phyloP scores from a whole-genome alignment of 768 basidiomycete genomes.

The Lactarius akahatsu region DNA sequence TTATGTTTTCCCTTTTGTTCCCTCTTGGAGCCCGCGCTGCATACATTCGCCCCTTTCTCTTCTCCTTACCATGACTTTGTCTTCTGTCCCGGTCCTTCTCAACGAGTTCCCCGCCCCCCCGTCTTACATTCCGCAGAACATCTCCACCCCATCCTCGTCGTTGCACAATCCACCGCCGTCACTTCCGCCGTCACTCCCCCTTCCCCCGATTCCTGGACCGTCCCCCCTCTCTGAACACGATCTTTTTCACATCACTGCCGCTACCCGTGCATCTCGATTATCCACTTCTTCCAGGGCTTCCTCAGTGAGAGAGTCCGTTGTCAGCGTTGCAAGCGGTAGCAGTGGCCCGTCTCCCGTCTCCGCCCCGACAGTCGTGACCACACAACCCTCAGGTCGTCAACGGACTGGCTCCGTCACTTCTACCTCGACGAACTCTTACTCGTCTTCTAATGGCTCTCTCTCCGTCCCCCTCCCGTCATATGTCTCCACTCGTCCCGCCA shows the following conservation, averaged over 20 bases:
- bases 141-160: slow-evolving; percentile 4
- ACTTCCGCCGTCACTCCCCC: slow-evolving; percentile 54
- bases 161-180: slow-evolving; percentile 54
- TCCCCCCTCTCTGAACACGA: slow-evolving; percentile 54
- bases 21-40: slow-evolving; percentile 2
- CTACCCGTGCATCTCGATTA: slow-evolving; percentile 37
- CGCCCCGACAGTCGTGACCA: slow-evolving; percentile 24
- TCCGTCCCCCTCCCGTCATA: slow-evolving; percentile 25
- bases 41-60: slow-evolving; percentile 10
- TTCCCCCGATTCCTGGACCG: slow-evolving; percentile 66
- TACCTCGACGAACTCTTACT: slow-evolving; percentile 29
- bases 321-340: slow-evolving; percentile 31
- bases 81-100: slow-evolving; percentile 34
- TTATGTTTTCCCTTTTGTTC: slow-evolving; percentile 1
- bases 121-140: slow-evolving; percentile 36
- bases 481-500: not conserved
- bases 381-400: slow-evolving; percentile 6
- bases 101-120: slow-evolving; percentile 38
- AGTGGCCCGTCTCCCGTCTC: slow-evolving; percentile 30
- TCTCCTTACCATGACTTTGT: not conserved
- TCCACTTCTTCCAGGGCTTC: slow-evolving; percentile 33
- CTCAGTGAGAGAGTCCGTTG: slow-evolving; percentile 33
- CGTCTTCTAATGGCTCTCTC: slow-evolving; percentile 33
- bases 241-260: slow-evolving; percentile 43
- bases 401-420: slow-evolving; percentile 31